Conservation (phyloP, 1,284 basidiomycete genomes). For the Jaminaea rosea region DNA sequence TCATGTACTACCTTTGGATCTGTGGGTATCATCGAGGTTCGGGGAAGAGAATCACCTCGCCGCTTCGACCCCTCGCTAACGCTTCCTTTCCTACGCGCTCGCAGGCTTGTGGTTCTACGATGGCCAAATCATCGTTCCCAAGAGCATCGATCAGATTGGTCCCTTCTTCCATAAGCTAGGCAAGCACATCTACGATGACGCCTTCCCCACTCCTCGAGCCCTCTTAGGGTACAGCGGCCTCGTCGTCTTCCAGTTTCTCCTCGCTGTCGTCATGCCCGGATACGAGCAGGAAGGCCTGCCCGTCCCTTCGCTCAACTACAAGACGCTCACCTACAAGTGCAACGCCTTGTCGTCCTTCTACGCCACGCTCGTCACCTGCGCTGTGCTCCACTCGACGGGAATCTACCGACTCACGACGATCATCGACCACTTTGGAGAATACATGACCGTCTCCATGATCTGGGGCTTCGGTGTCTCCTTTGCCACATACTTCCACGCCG, state of each 20-base stretch:
- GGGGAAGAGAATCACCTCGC: conserved; percentile 10
- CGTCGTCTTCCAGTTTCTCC: conserved; percentile 76
- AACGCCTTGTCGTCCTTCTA: conserved; percentile 76
- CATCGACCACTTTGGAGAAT: conserved; percentile 89
- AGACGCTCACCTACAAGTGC: conserved; percentile 90
- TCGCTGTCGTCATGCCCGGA: conserved; percentile 84
- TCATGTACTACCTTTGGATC: conserved; percentile 98
- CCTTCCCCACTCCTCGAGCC: conserved; percentile 77
- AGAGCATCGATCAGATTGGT: conserved; percentile 61
- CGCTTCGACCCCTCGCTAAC: neutral
- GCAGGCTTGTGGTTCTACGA: conserved; percentile 76
- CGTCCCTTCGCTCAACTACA: conserved; percentile 56
- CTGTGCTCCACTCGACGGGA: conserved; percentile 66
- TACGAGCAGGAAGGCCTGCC: conserved; percentile 68
- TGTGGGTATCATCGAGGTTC: conserved; percentile 50
- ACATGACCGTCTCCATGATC: conserved; percentile 93
- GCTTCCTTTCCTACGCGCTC: neutral
- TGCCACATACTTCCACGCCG: conserved; percentile 42
- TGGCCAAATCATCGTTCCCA: conserved; percentile 70
- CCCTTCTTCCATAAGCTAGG: conserved; percentile 79
- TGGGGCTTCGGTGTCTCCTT: conserved; percentile 62
- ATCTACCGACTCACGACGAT: conserved; percentile 87
- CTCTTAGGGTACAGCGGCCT: conserved; percentile 65
- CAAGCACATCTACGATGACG: conserved; percentile 71
- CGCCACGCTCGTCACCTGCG: conserved; percentile 69